Percentiles rank a stretch among this genome's conserved stretches.
Evolutionary conservation across 805 yeast genomes (phyloP).

Genomic region (Starmerella tilneyi): DNA sequence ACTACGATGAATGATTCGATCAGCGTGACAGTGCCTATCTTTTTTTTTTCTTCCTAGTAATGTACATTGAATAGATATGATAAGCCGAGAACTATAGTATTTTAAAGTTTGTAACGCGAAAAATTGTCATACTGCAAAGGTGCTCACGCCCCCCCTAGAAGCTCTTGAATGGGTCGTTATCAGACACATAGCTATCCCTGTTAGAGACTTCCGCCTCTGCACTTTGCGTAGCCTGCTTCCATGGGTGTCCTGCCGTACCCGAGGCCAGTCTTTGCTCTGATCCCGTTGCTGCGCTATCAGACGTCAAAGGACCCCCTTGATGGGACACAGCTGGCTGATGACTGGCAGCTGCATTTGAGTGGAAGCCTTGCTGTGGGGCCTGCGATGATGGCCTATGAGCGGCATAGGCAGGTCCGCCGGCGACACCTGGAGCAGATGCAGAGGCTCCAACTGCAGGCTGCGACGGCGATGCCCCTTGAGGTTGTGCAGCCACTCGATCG

Average conservation of each 20-base stretch:
- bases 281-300: background rate
- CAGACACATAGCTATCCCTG: background rate
- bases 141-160: background rate
- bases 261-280: too few species aligned
- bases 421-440: too few species aligned
- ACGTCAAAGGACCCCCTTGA: too few species aligned
- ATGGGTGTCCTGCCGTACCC: background rate
- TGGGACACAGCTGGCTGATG: too few species aligned
- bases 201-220: background rate
- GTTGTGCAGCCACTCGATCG: conserved; percentile 2
- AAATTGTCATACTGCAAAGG: background rate
- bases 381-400: too few species aligned
- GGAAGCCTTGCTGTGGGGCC: too few species aligned
- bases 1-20: conserved; percentile 2
- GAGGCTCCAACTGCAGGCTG: too few species aligned
- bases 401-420: too few species aligned
- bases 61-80: too few species aligned
- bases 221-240: background rate
- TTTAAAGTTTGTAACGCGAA: background rate
- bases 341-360: too few species aligned
- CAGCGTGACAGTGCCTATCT: background rate
- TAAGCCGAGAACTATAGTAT: background rate
- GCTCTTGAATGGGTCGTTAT: conserved; percentile 9
- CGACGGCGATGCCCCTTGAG: background rate
- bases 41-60: background rate